Evolutionary conservation across 2,329 filamentous ascomycete genomes (phyloP).

Genomic region (Calonectria pseudoturangicola): DNA sequence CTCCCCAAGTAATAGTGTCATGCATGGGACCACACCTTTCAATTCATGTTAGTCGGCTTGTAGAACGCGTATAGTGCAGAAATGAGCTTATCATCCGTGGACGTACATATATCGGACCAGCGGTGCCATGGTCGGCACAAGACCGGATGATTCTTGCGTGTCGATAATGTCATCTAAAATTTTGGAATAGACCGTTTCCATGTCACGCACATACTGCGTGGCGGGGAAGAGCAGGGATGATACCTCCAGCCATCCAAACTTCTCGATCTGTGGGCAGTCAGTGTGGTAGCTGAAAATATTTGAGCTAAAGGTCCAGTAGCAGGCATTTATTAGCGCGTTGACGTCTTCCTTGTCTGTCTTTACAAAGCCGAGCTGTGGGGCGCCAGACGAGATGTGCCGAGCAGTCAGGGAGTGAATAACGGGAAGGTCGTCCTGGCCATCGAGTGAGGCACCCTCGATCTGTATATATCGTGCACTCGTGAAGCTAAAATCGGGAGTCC

Average conservation of each 20-base stretch:
- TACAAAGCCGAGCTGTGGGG: slow-evolving; percentile 59
- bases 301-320: slow-evolving; percentile 65
- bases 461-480: slow-evolving; percentile 65
- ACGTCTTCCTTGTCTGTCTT: slow-evolving; percentile 64
- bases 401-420: slow-evolving; percentile 59
- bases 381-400: slow-evolving; percentile 62
- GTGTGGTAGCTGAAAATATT: slow-evolving; percentile 69
- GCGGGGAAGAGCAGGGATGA: slow-evolving; percentile 66
- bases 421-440: slow-evolving; percentile 53
- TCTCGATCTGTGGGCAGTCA: slow-evolving; percentile 68
- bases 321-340: slow-evolving; percentile 64
- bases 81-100: too few relatives aligned
- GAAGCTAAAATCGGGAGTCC: slow-evolving; percentile 65
- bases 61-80: background rate
- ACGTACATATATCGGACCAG: slow-evolving; percentile 65
- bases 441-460: slow-evolving; percentile 60
- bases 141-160: slow-evolving; percentile 64
- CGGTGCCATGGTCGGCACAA: slow-evolving; percentile 68
- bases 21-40: slow-evolving; percentile 65
- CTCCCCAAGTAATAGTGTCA: slow-evolving; percentile 67
- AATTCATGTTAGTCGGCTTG: slow-evolving; percentile 26
- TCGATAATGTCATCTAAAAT: slow-evolving; percentile 68
- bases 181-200: slow-evolving; percentile 67
- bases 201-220: slow-evolving; percentile 67
- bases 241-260: slow-evolving; percentile 69